Base-by-base conservation (phyloP, 371 early-diverging fungal species). In the Dinochytrium kinnereticum region DNA sequence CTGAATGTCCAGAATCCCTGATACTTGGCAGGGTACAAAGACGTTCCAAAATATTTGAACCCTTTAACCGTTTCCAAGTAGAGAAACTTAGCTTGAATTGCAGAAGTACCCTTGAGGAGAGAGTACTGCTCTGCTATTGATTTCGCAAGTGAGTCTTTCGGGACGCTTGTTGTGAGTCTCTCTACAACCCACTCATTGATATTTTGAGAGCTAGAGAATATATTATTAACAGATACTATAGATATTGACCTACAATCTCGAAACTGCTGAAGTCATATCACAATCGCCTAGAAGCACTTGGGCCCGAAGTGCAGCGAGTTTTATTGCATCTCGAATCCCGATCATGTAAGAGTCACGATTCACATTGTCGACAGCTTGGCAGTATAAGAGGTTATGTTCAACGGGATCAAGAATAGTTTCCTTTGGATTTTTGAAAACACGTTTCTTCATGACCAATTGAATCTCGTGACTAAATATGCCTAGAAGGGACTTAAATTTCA, bases 301-400 rank as follows among this genome's bases (percentile, higher is more conserved):
- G 0, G 82, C 82, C 26, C 78, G 67, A 28, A 81, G 55, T 2
- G 81, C 85, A 0, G 82, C 85, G 40, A 84, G 44, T 64, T 82
- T 73, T 37, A 78, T 73, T 26, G 82, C 85, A n/a, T 77, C 76
- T 13, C 77, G 67, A n/a, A 76, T 77, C n/a, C 71, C 71, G 15
- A 84, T 73, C 7, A 79, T 78, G 64, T 76, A 79, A 39, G 73
- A 10, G 53, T 82, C 85, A 17, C 51, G 67, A 30, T 73, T 70
- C 37, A 81, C 77, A 26, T 76, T 70, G 68, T 80, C 79, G 1
- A 79, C 80, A 0, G 82, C 81, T 68, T 85, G 85, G 26, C 73
- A 75, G 67, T 78, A 82, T 30, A 85, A 64, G 1, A 85, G 69
- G 26, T 73, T 75, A 40, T 80, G 76, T 71, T 85, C 85, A 13